Conservation (phyloP, 768 basidiomycete genomes). For the Tephrocybe rancida region DNA sequence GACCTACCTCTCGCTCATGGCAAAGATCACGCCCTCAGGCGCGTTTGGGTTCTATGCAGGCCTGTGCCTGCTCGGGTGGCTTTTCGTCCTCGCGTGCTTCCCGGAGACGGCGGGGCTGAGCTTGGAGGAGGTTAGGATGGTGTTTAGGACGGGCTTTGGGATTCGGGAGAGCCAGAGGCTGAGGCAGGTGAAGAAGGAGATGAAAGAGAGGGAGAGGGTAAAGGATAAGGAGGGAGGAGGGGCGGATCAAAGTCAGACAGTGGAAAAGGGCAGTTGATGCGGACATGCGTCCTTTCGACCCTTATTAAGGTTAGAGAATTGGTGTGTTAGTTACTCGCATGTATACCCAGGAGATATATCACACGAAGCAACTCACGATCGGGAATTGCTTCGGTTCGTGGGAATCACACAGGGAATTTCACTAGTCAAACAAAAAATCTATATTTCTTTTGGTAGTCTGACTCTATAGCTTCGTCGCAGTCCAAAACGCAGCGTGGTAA, state of each 20-base stretch:
- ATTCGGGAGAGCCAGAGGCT: slow-evolving; percentile 57
- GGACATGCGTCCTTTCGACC: too few relatives aligned
- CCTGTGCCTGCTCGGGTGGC: slow-evolving; percentile 66
- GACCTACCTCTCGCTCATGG: slow-evolving; percentile 82
- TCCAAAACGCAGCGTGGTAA: slow-evolving; percentile 88
- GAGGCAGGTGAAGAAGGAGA: slow-evolving; percentile 45
- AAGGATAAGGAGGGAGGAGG: slow-evolving; percentile 4
- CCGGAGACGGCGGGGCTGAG: slow-evolving; percentile 80
- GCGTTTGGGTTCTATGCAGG: slow-evolving; percentile 81
- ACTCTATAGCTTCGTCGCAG: slow-evolving; percentile 46
- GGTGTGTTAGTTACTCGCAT: too few relatives aligned
- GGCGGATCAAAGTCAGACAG: too few relatives aligned
- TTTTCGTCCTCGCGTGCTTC: slow-evolving; percentile 73
- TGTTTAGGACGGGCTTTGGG: slow-evolving; percentile 68
- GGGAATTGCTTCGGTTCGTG: too few relatives aligned
- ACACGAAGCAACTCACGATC: too few relatives aligned
- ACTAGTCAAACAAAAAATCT: too few relatives aligned
- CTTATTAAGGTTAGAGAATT: too few relatives aligned
- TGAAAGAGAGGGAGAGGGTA: slow-evolving; percentile 37
- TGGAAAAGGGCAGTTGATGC: too few relatives aligned
- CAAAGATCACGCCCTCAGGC: slow-evolving; percentile 69
- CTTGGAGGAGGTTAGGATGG: slow-evolving; percentile 64
- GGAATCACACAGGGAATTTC: too few relatives aligned
- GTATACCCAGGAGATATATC: too few relatives aligned
- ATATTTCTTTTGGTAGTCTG: neutral